Evolutionary conservation across 1,284 basidiomycete genomes (phyloP).

Genomic region (Trichosporon sp.): DNA sequence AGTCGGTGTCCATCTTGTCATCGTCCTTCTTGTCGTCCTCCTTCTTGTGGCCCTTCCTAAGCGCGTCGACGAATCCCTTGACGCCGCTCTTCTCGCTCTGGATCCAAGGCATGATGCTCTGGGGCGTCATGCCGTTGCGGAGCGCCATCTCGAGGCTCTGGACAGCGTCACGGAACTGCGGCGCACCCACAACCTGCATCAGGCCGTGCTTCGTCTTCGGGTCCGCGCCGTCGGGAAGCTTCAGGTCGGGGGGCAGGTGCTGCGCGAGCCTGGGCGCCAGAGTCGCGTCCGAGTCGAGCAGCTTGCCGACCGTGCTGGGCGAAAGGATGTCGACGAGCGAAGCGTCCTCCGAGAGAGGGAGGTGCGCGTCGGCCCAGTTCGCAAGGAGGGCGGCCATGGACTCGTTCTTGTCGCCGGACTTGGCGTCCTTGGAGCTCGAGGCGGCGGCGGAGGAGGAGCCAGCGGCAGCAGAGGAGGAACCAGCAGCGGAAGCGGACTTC

Average conservation of each 20-base stretch:
- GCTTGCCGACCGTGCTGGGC: constrained; percentile 42
- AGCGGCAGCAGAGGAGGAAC: constrained; percentile 18
- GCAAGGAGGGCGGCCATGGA: constrained; percentile 48
- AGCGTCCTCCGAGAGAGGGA: constrained; percentile 39
- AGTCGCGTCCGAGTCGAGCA: constrained; percentile 39
- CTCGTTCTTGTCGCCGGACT: constrained; percentile 26
- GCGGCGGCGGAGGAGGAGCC: constrained; percentile 20
- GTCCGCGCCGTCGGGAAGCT: constrained; percentile 30
- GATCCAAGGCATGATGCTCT: constrained; percentile 51
- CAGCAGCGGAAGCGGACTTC: constrained; percentile 25
- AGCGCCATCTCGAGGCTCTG: constrained; percentile 53
- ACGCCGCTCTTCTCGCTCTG: constrained; percentile 15
- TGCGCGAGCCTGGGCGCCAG: constrained; percentile 42
- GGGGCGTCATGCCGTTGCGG: constrained; percentile 50
- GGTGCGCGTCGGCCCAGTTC: constrained; percentile 43
- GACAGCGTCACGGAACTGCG: constrained; percentile 54
- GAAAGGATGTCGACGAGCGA: constrained; percentile 52
- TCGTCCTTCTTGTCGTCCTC: constrained; percentile 10
- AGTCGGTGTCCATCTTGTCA: constrained; percentile 15
- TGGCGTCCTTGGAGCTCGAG: constrained; percentile 16
- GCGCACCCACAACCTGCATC: constrained; percentile 48
- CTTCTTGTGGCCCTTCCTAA: constrained; percentile 34
- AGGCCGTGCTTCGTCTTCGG: constrained; percentile 39
- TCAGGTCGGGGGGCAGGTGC: constrained; percentile 47
- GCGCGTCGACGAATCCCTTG: constrained; percentile 32